Evolutionary conservation across 345 rosid species (phyloP).

Genomic region (Abelmoschus esculentus): DNA sequence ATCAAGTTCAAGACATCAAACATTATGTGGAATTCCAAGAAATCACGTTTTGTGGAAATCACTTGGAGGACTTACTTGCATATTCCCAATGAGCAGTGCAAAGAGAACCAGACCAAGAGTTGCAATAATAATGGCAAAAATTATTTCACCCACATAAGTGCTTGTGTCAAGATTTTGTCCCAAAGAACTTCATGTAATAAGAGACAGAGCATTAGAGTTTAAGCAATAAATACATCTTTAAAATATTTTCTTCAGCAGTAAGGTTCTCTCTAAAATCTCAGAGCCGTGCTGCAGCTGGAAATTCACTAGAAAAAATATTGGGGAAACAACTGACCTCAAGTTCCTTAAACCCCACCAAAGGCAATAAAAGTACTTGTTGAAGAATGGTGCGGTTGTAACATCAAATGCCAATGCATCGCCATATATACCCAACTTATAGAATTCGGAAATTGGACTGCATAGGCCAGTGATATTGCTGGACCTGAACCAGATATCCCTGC

Average conservation of each 20-base stretch:
- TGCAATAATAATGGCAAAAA: constrained; percentile 63
- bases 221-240: neutral
- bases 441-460: constrained; percentile 39
- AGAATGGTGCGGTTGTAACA: constrained; percentile 53
- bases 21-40: neutral
- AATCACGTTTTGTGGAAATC: neutral
- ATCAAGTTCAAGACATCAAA: neutral
- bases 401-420: constrained; percentile 55
- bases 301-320: neutral
- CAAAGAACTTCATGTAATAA: constrained; percentile 43
- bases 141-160: constrained; percentile 71
- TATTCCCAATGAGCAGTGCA: constrained; percentile 86
- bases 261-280: neutral
- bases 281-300: neutral
- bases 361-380: constrained; percentile 66
- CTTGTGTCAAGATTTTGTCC: constrained; percentile 82
- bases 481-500: constrained; percentile 48
- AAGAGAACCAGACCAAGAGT: constrained; percentile 82
- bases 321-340: constrained; percentile 9
- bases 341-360: constrained; percentile 94
- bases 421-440: constrained; percentile 65
- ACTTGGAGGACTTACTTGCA: constrained; percentile 54
- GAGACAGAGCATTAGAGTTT: neutral
- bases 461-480: constrained; percentile 53
- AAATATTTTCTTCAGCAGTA: neutral